Percentiles rank a stretch among this genome's conserved stretches.
Evolutionary conservation across 345 rosid species (phyloP).

Genomic region (Populus alba): DNA sequence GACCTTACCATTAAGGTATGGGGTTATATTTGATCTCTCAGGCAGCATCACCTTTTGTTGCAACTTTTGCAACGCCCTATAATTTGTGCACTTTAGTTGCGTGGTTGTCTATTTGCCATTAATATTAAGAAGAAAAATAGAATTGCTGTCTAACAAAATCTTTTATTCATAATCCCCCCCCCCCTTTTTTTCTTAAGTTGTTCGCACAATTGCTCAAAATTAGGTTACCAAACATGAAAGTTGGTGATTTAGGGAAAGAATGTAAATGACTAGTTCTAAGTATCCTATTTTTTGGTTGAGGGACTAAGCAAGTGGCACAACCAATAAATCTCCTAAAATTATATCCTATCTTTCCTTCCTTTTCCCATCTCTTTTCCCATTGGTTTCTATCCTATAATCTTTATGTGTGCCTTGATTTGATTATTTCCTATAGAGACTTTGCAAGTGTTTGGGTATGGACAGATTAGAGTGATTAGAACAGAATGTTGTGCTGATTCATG

Average conservation of each 20-base stretch:
- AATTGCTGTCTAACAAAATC: not conserved
- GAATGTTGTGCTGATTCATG: not conserved
- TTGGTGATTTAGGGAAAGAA: not conserved
- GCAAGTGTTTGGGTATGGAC: not conserved
- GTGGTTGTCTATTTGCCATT: not conserved
- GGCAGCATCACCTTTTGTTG: not conserved
- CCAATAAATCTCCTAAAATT: too few species aligned
- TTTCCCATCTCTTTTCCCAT: too few species aligned
- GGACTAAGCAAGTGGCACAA: too few species aligned
- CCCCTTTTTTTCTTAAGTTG: not conserved
- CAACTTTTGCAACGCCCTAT: constrained; percentile 3
- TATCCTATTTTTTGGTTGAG: not conserved
- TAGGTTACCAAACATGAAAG: not conserved
- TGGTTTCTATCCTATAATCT: too few species aligned
- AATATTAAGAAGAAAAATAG: not conserved
- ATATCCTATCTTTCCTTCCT: too few species aligned
- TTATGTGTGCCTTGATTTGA: not conserved
- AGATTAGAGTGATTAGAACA: not conserved
- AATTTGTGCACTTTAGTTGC: not conserved
- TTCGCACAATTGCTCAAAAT: not conserved
- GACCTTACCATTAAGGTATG: constrained; percentile 41
- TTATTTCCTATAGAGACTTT: not conserved
- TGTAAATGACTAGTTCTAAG: not conserved
- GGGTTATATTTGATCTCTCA: not conserved
- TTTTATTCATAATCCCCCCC: not conserved